Base-by-base conservation (phyloP, 176 grass and related monocot genomes). In the Oryza rufipogon region DNA sequence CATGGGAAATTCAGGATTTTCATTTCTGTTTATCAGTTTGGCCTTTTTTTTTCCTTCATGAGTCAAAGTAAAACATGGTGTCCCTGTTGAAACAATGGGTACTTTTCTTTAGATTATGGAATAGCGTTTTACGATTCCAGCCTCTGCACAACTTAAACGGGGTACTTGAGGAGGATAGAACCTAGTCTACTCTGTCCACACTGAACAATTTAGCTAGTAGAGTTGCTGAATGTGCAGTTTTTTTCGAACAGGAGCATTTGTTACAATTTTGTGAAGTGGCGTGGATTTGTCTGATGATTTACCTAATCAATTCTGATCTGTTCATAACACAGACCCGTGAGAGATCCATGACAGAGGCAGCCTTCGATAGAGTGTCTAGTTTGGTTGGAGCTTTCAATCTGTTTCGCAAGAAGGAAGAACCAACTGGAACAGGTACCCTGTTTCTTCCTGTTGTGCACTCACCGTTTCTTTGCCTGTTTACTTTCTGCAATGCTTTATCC, bases 351-450 rank as follows among this genome's bases (percentile, higher is more conserved):
- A 74, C 86, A 8, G 74, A 84, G 60, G 70, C 81, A 25, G 88
- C 92, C 76, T 70, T 92, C 19, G 84, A 83, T 74, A 89, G 61
- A 70, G 70, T 97, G 41, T 91, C 87, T 89, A 83, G 45, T 92
- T 71, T 89, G 28, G 68, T 94, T 86, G 81, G 71, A 85, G 92
- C 90, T 78, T 73, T 97, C 79, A 89, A 80, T 28, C 66, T 81
- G 41, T 75, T 94, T 72, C 45, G 81, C 22, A 85, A 84, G 74
- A 92, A 86, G 81, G 86, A 66, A 68, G 77, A 84, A 77, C 72
- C 85, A 71, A 81, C 10, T 87, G 88, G 86, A 71, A 81, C 10
- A 89, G 88, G 86, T 92, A 85, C 76, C 44, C 11, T 48, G 11
- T 4, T 14, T 49, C 12, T 49, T 49, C 47, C 13, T 15, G 4